phyloP scores from a whole-genome alignment of 495 filamentous ascomycete species.

The Trichoderma gamsii region DNA sequence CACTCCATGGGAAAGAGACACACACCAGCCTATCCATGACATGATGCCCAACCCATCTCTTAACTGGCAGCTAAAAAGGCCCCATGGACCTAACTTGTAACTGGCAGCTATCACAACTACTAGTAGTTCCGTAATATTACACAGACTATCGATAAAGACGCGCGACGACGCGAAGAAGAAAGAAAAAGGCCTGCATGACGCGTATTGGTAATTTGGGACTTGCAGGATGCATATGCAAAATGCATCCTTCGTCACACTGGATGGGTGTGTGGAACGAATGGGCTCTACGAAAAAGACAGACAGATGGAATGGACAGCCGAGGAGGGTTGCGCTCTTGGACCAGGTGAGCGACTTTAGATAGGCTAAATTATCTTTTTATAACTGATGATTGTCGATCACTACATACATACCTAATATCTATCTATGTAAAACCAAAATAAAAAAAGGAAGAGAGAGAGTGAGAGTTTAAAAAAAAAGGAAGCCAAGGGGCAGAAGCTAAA shows the following conservation, averaged over 20 bases:
- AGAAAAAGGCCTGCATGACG: background rate
- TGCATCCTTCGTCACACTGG: constrained; percentile 9
- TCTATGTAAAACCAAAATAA: background rate
- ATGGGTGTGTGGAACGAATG: background rate
- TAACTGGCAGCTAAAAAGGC: background rate
- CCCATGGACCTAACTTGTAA: background rate
- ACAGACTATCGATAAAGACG: constrained; percentile 6
- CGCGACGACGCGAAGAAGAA: background rate
- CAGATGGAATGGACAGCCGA: background rate
- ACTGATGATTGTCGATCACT: background rate
- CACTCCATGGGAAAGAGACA: no score
- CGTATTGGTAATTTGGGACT: background rate
- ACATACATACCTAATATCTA: background rate
- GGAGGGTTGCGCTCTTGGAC: background rate
- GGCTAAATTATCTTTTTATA: background rate
- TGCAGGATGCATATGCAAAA: constrained; percentile 8
- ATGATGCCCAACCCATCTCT: background rate
- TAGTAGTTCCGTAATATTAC: background rate
- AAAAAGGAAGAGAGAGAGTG: background rate
- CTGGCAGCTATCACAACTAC: background rate
- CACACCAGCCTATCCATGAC: background rate
- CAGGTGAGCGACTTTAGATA: background rate
- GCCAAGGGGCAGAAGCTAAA: background rate
- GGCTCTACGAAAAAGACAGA: background rate
- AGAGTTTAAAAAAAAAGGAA: background rate